These are phyloP conservation scores for Linnemannia zychae DNA, from an alignment of 192 early-diverging fungal species.

Conservation along the genomic window DNA sequence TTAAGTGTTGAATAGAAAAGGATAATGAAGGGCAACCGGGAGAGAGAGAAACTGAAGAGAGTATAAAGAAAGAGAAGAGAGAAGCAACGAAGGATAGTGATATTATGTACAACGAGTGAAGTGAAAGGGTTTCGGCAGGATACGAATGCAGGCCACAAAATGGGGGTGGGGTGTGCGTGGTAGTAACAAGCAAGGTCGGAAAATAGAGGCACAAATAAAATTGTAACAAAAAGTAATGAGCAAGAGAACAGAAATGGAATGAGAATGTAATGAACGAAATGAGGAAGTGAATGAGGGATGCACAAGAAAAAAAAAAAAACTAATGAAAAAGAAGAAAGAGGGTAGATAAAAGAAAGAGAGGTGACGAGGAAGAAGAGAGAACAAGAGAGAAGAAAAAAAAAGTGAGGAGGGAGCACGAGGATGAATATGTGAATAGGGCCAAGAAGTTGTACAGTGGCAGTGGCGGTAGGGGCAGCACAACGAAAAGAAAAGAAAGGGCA, in stretches of 20 bases:
- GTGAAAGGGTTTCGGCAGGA: constrained; percentile 2
- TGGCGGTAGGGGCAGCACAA: background rate
- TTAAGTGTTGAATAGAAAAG: background rate
- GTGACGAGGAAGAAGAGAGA: background rate
- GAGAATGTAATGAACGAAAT: background rate
- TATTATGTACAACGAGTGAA: background rate
- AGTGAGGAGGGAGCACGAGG: background rate
- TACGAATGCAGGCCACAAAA: constrained; percentile 6
- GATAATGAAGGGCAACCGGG: background rate
- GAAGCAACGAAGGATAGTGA: background rate
- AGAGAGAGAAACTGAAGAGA: background rate
- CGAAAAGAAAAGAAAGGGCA: background rate
- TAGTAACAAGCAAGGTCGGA: background rate
- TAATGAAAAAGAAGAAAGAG: constrained; percentile 6
- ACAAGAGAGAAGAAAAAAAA: background rate
- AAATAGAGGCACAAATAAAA: background rate
- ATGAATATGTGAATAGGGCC: background rate
- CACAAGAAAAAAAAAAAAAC: background rate
- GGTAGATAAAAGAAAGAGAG: background rate
- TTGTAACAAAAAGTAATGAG: constrained; percentile 1
- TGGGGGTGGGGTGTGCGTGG: background rate
- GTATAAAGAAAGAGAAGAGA: background rate
- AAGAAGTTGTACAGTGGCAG: background rate
- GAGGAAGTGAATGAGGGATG: background rate
- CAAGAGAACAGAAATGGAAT: background rate